Evolutionary conservation across 148 eudicot species (phyloP), one percentile per base, ranked within the genome.

Genomic region (Vaccinium macrocarpon): DNA sequence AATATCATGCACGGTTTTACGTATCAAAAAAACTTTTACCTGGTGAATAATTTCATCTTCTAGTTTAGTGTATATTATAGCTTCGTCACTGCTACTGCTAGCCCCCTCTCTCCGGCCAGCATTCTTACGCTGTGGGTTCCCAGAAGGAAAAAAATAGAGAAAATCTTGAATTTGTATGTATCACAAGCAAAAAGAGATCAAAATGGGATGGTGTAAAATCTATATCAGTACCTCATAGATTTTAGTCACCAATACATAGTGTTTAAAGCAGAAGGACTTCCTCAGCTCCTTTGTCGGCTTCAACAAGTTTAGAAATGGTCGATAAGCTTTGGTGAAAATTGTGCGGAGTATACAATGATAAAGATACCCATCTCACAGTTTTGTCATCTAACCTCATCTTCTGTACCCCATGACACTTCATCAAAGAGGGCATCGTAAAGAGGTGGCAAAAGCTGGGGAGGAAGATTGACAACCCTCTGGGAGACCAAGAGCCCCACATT

Each of bases 391-490:
- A 96, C 99, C 99, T 97, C 99, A 80, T 97, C 98, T 90, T 97
- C 97, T 6, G 90, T 92, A 19, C 94, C 99, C 98, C 98, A 95
- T 18, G 90, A 85, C 56, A 97, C 87, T 90, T 97, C 98, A 92
- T 95, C 98, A 88, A 97, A 97, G 21, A 97, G 93, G 52, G 88
- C 91, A 93, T 93, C 93, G 84, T 97, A 95, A 83, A 97, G 91
- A 59, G 89, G 98, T 48, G 98, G 99, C 88, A 97, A 85, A 61
- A 97, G 96, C 88, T 95, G 98, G 46, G 94, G 99, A 84, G 99
- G 99, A 82, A 95, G 96, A 91, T 97, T 97, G 73, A 88, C 91
- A 76, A 97, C 93, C 76, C 94, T 90, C 90, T 93, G 98, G n/a
- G 98, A 95, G 57, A 97, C 93, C 86, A 97, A 48, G 53, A 97